phyloP scores from a whole-genome alignment of 805 yeast species.

The Priceomyces melissophilus region DNA sequence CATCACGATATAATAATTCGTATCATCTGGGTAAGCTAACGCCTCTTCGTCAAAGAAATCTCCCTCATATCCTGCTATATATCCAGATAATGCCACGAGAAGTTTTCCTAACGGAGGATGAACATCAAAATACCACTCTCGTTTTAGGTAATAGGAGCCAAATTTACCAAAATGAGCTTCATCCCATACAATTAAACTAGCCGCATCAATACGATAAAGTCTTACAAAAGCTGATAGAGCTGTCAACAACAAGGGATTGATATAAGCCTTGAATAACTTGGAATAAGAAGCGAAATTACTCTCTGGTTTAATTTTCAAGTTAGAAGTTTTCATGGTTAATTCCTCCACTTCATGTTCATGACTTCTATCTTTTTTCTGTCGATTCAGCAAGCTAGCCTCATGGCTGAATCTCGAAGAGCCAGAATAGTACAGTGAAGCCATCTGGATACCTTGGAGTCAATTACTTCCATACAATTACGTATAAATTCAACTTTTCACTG shows the following conservation, averaged over 20 bases:
- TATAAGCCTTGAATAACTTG: slow-evolving; percentile 10
- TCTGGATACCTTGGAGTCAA: no score
- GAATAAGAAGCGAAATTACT: neutral
- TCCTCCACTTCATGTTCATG: slow-evolving; percentile 15
- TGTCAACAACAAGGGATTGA: slow-evolving; percentile 34
- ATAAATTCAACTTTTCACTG: no score
- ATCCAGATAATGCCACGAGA: slow-evolving; percentile 86
- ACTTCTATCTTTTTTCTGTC: neutral
- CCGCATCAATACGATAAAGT: slow-evolving; percentile 68
- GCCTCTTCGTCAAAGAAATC: slow-evolving; percentile 88
- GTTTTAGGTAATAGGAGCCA: slow-evolving; percentile 84
- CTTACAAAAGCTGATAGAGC: slow-evolving; percentile 48
- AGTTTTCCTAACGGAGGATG: slow-evolving; percentile 97
- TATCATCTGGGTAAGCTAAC: slow-evolving; percentile 65
- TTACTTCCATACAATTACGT: no score
- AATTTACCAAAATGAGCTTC: slow-evolving; percentile 98
- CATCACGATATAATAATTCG: slow-evolving; percentile 74
- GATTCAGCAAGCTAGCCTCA: neutral
- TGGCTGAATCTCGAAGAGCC: slow-evolving; percentile 2
- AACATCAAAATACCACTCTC: slow-evolving; percentile 91
- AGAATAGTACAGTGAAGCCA: slow-evolving; percentile 1
- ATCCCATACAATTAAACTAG: slow-evolving; percentile 88
- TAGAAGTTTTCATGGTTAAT: slow-evolving; percentile 19
- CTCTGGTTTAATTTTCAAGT: slow-evolving; percentile 10
- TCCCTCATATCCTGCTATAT: slow-evolving; percentile 83